Percentiles rank a stretch among this genome's conserved stretches.
Evolutionary conservation across 495 filamentous ascomycete genomes (phyloP).

Genomic region (Aspergillus sclerotiicarbonarius): DNA sequence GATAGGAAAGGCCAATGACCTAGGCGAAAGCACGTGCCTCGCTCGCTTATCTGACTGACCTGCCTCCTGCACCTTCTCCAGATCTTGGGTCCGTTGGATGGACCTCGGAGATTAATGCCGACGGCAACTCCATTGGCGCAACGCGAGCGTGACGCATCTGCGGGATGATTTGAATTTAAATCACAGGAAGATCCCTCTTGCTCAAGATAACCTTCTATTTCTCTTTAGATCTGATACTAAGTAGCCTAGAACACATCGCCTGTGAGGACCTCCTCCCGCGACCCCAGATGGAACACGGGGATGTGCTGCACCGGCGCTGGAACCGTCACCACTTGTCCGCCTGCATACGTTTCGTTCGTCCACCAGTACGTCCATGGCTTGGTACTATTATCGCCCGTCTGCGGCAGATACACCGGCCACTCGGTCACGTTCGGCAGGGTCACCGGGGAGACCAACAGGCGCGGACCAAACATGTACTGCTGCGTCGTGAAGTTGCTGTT

Average conservation of each 20-base stretch:
- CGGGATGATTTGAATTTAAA: no score
- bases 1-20: no score
- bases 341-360: constrained; percentile 27
- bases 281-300: constrained; percentile 26
- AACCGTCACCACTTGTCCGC: constrained; percentile 25
- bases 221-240: background rate
- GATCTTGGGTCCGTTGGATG: no score
- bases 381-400: constrained; percentile 10
- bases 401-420: constrained; percentile 31
- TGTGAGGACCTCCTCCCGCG: constrained; percentile 18
- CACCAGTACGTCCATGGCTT: constrained; percentile 32
- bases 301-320: constrained; percentile 25
- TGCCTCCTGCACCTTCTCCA: no score
- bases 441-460: constrained; percentile 26
- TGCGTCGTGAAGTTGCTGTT: constrained; percentile 28
- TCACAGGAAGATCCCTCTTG: background rate
- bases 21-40: no score
- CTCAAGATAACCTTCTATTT: background rate
- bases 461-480: constrained; percentile 34
- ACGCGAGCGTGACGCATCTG: no score
- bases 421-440: constrained; percentile 25
- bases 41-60: no score
- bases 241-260: constrained; percentile 18
- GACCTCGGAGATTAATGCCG: no score
- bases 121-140: no score